Evolutionary conservation across 371 early-diverging fungal species (phyloP).

Genomic region (Cokeromyces recurvatus): DNA sequence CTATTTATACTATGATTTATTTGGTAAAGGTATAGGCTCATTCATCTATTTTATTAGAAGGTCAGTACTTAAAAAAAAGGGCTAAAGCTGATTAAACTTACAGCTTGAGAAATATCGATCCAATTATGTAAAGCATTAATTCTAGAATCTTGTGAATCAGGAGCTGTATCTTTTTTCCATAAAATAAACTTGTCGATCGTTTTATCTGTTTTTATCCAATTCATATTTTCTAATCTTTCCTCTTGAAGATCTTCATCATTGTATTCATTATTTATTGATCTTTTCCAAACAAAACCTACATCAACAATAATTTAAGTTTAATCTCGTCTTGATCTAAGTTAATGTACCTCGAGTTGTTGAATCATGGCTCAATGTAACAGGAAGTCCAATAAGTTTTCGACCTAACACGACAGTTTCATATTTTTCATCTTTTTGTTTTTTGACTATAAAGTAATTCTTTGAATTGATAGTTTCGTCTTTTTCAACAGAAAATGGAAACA

Average conservation of each 20-base stretch:
- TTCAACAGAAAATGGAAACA: conserved; percentile 19
- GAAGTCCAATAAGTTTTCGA: conserved; percentile 13
- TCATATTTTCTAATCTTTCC: not conserved
- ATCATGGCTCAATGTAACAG: not conserved
- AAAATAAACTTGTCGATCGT: conserved; percentile 16
- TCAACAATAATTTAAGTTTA: too few relatives aligned
- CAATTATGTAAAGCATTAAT: conserved; percentile 12
- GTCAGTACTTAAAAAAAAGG: not conserved
- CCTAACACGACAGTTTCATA: conserved; percentile 14
- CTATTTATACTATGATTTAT: not conserved
- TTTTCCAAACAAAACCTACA: not conserved
- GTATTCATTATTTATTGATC: not conserved
- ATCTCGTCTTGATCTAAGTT: too few relatives aligned
- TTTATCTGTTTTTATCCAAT: conserved; percentile 13
- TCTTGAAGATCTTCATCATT: conserved; percentile 5
- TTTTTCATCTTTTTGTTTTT: conserved; percentile 3
- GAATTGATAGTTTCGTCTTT: conserved; percentile 15
- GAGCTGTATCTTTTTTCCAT: conserved; percentile 21
- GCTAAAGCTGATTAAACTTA: not conserved
- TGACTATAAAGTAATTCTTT: conserved; percentile 8
- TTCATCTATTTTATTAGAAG: conserved; percentile 6
- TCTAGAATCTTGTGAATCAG: conserved; percentile 13
- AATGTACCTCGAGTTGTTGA: not conserved
- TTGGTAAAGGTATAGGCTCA: conserved; percentile 16
- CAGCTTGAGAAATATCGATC: conserved; percentile 16